Evolutionary conservation across 1,284 basidiomycete species (phyloP), one percentile per base, ranked within the genome.

Genomic region (Chalciporus sp.): DNA sequence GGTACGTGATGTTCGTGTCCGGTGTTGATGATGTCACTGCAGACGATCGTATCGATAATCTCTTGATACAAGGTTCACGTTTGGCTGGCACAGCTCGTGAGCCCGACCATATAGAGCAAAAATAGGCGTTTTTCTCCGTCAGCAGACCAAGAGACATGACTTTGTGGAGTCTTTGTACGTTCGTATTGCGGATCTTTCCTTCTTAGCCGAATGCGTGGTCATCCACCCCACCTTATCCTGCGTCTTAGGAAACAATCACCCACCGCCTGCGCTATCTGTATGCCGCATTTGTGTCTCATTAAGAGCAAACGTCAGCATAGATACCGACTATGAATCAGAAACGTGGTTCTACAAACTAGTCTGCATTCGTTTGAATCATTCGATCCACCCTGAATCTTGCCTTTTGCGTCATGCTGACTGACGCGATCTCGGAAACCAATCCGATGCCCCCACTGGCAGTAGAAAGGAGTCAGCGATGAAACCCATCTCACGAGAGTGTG

Each of bases 41-140:
- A 46, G 29, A 52, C 51, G 35, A 47, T 37, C 46, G 55, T 51
- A 41, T 42, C 27, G 45, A 53, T 53, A 49, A 53, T 44, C 39
- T 33, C 9, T 40, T 43, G 39, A 37, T 42, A 23, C 47, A 33
- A 52, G 37, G 39, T n/a, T 23, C 35, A 27, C n/a, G 29, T 37
- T 37, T 17, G 35, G 35, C 17, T n/a, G n/a, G 9, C n/a, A 5
- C 35, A 7, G 16, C 35, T 37, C 35, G 9, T 17, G n/a, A 37
- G n/a, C n/a, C 8, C 35, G 35, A 37, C n/a, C 35, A 37, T 8
- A 37, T 17, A 37, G 35, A 17, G 35, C 16, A 37, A 37, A 35
- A 14, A 16, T 37, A 17, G n/a, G 16, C 11, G 35, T 17, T 37
- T 17, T 17, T 37, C n/a, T 37, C 8, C n/a, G n/a, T 37, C 35